Percentiles rank a stretch among this genome's conserved stretches.
Evolutionary conservation across 257 asterid species (phyloP).

Genomic region (Ligustrum vulgare): DNA sequence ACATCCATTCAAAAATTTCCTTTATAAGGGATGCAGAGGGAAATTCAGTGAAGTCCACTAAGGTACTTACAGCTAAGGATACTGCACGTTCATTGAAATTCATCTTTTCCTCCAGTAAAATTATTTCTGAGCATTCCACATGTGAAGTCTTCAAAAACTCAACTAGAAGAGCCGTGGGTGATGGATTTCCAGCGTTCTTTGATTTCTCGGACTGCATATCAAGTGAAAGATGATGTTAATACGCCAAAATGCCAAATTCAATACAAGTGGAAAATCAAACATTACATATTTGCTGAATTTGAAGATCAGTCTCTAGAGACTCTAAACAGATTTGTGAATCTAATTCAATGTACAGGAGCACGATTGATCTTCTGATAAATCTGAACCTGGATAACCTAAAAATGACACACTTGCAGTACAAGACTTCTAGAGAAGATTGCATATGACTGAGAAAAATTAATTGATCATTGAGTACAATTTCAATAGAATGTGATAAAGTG

Average conservation of each 20-base stretch:
- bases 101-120: slow-evolving; percentile 77
- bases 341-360: background rate
- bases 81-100: slow-evolving; percentile 84
- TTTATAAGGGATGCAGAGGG: slow-evolving; percentile 8
- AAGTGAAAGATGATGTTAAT: slow-evolving; percentile 21
- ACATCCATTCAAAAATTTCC: background rate
- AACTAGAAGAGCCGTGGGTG: slow-evolving; percentile 57
- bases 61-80: slow-evolving; percentile 53
- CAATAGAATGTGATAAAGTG: background rate
- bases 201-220: slow-evolving; percentile 84
- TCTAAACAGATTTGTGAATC: slow-evolving; percentile 1
- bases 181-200: slow-evolving; percentile 70
- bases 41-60: background rate
- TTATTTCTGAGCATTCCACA: slow-evolving; percentile 46
- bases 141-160: slow-evolving; percentile 51
- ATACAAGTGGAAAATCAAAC: slow-evolving; percentile 20
- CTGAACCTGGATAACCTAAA: background rate
- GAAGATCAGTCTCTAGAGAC: background rate
- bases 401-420: background rate
- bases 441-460: background rate
- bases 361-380: background rate
- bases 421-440: background rate
- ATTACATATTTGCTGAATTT: background rate
- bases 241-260: slow-evolving; percentile 6
- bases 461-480: background rate